Conservation (phyloP, 2,329 filamentous ascomycete genomes). For the Paecilomyces variotii region DNA sequence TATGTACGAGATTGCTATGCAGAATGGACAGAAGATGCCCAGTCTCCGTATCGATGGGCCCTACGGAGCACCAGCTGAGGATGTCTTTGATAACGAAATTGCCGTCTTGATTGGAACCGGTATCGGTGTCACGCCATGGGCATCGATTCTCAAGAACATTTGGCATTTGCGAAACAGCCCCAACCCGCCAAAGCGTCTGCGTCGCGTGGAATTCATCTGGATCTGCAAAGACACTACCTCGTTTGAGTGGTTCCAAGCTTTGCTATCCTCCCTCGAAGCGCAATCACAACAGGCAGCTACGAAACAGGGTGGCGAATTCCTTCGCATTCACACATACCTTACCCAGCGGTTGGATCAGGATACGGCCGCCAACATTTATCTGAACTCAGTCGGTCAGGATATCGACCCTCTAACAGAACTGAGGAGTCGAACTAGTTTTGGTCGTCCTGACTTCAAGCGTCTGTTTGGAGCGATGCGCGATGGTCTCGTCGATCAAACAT, state of each 20-base stretch:
- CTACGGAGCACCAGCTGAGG: constrained; percentile 93
- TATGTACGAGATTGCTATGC: constrained; percentile 95
- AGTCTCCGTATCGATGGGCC: constrained; percentile 83
- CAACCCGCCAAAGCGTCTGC: constrained; percentile 80
- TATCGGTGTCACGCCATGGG: constrained; percentile 81
- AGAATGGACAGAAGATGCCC: constrained; percentile 91
- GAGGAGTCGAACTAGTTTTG: constrained; percentile 84
- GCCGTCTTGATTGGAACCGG: constrained; percentile 72
- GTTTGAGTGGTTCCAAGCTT: constrained; percentile 97
- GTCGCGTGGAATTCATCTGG: constrained; percentile 98
- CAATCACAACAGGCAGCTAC: constrained; percentile 68
- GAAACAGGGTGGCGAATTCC: constrained; percentile 59
- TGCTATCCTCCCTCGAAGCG: constrained; percentile 80
- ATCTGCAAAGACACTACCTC: constrained; percentile 91
- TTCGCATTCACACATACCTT: constrained; percentile 96
- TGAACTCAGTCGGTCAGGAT: constrained; percentile 85
- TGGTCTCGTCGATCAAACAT: constrained; percentile 76
- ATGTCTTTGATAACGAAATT: constrained; percentile 89
- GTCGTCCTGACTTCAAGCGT: constrained; percentile 77
- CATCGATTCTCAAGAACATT: constrained; percentile 90
- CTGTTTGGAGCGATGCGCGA: constrained; percentile 80
- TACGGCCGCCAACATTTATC: constrained; percentile 90
- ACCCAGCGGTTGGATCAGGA: constrained; percentile 89
- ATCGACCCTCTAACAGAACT: constrained; percentile 90
- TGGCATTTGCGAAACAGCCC: constrained; percentile 90